Percentiles rank a stretch among this genome's conserved stretches.
Evolutionary conservation across 306 rosid species (phyloP).

Genomic region (Aeschynomene evenia): DNA sequence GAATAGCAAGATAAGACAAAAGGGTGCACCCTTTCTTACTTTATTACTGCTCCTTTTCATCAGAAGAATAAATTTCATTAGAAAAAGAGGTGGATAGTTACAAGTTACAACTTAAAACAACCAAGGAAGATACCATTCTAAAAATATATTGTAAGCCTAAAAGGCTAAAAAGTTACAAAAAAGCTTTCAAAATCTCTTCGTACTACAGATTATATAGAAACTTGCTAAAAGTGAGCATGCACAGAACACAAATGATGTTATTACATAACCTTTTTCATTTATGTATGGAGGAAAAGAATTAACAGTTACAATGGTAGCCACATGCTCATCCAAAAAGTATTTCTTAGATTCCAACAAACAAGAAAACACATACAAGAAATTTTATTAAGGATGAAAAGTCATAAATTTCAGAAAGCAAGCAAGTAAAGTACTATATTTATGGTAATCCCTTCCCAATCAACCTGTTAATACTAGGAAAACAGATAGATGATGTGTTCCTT

Average conservation of each 20-base stretch:
- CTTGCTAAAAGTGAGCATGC: background rate
- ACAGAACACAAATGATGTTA: background rate
- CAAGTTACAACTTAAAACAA: no score
- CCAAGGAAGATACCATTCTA: background rate
- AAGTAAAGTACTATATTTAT: background rate
- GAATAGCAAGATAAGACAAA: background rate
- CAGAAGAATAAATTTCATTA: background rate
- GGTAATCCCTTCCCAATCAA: background rate
- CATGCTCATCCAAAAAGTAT: constrained; percentile 2
- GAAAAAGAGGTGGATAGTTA: background rate
- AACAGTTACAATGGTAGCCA: background rate
- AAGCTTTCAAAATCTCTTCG: constrained; percentile 4
- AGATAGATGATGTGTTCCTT: background rate
- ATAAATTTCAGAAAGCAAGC: background rate
- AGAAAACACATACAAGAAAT: background rate
- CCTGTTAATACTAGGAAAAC: background rate
- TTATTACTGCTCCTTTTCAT: background rate
- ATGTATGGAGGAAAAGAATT: constrained; percentile 6
- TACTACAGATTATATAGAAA: background rate
- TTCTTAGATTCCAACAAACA: background rate
- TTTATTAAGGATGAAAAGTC: background rate
- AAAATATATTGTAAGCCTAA: background rate
- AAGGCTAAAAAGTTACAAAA: background rate
- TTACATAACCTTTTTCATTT: background rate
- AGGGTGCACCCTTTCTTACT: background rate